Evolutionary conservation across 2,329 filamentous ascomycete species (phyloP).

Genomic region (Beauveria varroae): DNA sequence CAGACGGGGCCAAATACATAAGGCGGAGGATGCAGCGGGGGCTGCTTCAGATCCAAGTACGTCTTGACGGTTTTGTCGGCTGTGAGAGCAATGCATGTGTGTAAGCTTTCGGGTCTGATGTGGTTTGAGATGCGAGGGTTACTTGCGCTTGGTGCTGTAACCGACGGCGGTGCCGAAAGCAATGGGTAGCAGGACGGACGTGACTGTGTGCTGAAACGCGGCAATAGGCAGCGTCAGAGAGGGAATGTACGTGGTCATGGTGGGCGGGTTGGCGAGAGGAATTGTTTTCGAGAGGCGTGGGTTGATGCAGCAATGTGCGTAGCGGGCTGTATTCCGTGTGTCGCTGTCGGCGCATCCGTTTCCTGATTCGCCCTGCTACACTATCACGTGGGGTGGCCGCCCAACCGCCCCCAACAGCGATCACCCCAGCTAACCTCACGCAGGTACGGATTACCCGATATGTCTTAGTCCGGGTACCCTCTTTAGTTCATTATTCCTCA

Average conservation of each 20-base stretch:
- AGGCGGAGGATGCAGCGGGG: constrained; percentile 53
- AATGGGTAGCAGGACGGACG: constrained; percentile 69
- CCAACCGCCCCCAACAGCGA: no score
- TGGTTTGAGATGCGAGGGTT: background rate
- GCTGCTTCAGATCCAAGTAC: constrained; percentile 62
- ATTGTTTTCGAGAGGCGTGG: no score
- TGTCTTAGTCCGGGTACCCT: no score
- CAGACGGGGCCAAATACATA: constrained; percentile 58
- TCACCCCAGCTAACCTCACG: no score
- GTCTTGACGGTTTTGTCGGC: constrained; percentile 51
- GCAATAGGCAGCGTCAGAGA: constrained; percentile 64
- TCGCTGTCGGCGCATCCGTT: no score
- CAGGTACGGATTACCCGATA: no score
- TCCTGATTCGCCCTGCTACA: no score
- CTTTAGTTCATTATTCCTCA: no score
- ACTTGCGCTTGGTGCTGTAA: constrained; percentile 57
- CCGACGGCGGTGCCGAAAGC: constrained; percentile 67
- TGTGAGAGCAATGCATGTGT: constrained; percentile 20
- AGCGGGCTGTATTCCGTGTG: background rate
- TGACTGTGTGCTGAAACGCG: constrained; percentile 64
- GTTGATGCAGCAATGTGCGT: background rate
- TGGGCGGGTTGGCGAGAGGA: background rate
- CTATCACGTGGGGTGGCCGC: no score
- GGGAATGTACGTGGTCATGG: constrained; percentile 75
- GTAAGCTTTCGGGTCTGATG: background rate